phyloP scores from a whole-genome alignment of 2,329 filamentous ascomycete species.

The Elsinoe fawcettii region DNA sequence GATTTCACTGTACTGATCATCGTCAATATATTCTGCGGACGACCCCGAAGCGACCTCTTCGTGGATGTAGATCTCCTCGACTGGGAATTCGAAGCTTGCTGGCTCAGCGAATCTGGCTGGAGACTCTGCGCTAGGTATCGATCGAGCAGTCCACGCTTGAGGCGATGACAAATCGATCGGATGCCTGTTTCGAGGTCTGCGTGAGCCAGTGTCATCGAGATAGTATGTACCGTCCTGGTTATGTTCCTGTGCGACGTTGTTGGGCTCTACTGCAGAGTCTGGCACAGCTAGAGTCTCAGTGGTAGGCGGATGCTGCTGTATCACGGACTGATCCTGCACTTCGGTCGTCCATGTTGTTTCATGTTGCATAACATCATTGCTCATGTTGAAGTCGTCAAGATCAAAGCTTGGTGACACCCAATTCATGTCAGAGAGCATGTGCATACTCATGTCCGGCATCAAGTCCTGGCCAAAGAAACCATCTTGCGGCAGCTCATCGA shows the following conservation, averaged over 20 bases:
- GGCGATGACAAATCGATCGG: neutral
- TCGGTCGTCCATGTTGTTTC: neutral
- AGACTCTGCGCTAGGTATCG: neutral
- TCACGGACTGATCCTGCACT: neutral
- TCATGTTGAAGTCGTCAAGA: neutral
- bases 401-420: slow-evolving; percentile 4
- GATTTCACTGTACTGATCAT: neutral
- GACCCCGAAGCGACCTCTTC: neutral
- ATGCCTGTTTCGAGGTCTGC: slow-evolving; percentile 1
- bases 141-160: neutral
- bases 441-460: neutral
- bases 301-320: neutral
- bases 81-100: neutral
- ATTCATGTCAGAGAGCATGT: slow-evolving; percentile 6
- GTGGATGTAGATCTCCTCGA: neutral
- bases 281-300: neutral
- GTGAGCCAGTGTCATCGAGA: neutral
- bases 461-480: neutral
- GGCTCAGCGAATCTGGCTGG: neutral
- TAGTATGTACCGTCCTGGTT: neutral
- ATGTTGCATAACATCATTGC: neutral
- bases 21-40: neutral
- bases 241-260: neutral
- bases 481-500: neutral
- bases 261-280: neutral